These are phyloP conservation scores for Ettlia oleoabundans DNA, from an alignment of 139 green algal species.

Conservation along the genomic window DNA sequence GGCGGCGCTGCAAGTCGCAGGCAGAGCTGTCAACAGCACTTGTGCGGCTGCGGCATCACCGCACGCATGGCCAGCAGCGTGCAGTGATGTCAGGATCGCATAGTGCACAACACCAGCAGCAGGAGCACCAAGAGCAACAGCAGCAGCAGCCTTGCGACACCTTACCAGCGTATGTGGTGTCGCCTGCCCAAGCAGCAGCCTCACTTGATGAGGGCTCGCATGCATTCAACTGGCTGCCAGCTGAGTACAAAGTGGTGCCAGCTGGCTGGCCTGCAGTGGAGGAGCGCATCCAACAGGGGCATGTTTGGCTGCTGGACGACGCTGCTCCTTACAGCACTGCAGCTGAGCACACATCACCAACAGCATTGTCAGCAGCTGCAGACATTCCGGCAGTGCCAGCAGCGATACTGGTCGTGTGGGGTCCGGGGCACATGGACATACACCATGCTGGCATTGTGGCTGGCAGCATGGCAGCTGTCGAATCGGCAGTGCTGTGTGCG, in stretches of 20 bases:
- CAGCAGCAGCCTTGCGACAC: neutral
- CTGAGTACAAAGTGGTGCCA: conserved; percentile 13
- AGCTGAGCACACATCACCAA: neutral
- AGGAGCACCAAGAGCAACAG: too few species aligned
- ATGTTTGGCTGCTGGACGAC: conserved; percentile 1
- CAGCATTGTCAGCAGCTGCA: neutral
- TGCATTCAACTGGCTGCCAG: conserved; percentile 18
- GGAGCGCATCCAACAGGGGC: neutral
- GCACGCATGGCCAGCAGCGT: too few species aligned
- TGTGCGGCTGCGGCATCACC: neutral
- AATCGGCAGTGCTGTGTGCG: conserved; percentile 5
- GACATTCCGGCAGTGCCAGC: neutral
- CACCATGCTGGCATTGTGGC: conserved; percentile 28
- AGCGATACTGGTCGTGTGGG: conserved; percentile 1
- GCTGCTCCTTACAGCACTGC: neutral
- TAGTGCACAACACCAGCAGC: neutral
- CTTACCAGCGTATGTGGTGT: too few species aligned
- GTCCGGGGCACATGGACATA: neutral
- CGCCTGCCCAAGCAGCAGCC: neutral
- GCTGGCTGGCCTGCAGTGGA: neutral
- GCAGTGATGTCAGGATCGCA: neutral
- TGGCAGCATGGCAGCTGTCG: neutral
- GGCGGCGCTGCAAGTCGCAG: neutral
- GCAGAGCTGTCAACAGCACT: neutral
- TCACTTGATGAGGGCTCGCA: neutral